Base-by-base conservation (phyloP, 2,329 filamentous ascomycete genomes). In the Ophiostoma quercus region DNA sequence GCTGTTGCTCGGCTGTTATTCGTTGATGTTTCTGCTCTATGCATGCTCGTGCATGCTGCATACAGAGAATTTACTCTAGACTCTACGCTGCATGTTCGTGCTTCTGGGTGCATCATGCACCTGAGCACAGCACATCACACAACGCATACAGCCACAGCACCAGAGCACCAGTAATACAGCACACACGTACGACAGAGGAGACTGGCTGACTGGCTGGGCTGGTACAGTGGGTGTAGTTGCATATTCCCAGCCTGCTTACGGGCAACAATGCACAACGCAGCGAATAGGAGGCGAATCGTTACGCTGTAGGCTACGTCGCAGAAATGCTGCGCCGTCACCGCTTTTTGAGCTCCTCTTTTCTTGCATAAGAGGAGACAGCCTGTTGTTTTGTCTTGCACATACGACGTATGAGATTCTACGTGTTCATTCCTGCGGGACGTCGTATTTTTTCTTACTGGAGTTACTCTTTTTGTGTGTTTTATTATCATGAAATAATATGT, bases 261-360 rank as follows among this genome's bases (percentile, higher is more conserved):
- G 57, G 25, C 57, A 62, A 34, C 57, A 32, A 62, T 32, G 57
- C 25, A 62, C 57, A 62, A 32, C 57, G 25, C 25, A 62, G 14
- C 57, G 57, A 62, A 62, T 62, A 16, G 25, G 57, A 57, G 57
- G 57, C 25, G 57, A 32, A 32, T 16, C 32, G 14, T 12, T 12
- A 16, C 25, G n/a, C 16, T 25, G 54, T 34, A 60, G 54, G 54
- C 57, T 62, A 62, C 57, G 57, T 62, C 57, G 57, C 25, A 62
- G 57, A 62, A 14, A 62, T 62, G 57, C 57, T 62, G 34, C 32
- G 62, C 32, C 34, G 62, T 65, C 62, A 65, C 62, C 62, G 62
- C 62, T 39, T 39, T 65, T 65, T 65, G 62, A 65, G 62, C 16
- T 41, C 62, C 62, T 65, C 62, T 65, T 65, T 41, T 65, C 62